A percentile compares a stretch with the other conserved stretches of the same genome.
Conservation (phyloP, 1,284 basidiomycete species). For the Tremellales sp. region DNA sequence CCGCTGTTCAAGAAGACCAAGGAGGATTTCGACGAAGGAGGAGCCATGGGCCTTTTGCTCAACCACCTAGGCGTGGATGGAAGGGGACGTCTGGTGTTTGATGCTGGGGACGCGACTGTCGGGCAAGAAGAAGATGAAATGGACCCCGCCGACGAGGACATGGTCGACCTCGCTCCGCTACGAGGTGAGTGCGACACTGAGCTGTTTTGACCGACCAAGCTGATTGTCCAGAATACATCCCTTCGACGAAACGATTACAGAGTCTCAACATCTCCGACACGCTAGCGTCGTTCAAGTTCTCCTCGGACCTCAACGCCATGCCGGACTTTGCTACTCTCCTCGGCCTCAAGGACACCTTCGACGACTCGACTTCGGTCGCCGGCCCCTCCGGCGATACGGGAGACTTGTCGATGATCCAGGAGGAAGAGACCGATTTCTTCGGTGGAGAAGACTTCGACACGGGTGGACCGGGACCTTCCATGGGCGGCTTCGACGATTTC, state of each 20-base stretch:
- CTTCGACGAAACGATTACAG: conserved; percentile 61
- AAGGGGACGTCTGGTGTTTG: conserved; percentile 86
- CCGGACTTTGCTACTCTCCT: conserved; percentile 50
- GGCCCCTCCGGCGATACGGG: conserved; percentile 6
- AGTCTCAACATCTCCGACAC: conserved; percentile 73
- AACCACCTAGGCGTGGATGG: conserved; percentile 85
- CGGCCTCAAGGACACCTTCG: conserved; percentile 25
- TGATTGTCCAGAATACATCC: conserved; percentile 58
- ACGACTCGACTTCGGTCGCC: conserved; percentile 10
- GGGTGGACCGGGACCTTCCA: conserved; percentile 59
- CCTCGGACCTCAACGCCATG: conserved; percentile 54
- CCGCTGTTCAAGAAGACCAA: conserved; percentile 97
- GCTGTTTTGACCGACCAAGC: not conserved
- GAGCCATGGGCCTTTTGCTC: conserved; percentile 89
- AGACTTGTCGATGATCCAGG: not conserved
- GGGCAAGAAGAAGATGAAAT: conserved; percentile 71
- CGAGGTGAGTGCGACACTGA: conserved; percentile 55
- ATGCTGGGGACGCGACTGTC: conserved; percentile 82
- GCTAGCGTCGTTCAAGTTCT: conserved; percentile 73
- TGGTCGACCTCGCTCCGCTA: conserved; percentile 57
- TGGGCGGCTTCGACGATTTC: conserved; percentile 53
- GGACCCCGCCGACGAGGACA: conserved; percentile 52
- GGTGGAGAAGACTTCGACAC: conserved; percentile 65
- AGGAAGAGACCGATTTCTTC: conserved; percentile 48
- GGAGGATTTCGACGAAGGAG: conserved; percentile 98